Evolutionary conservation across 345 rosid genomes (phyloP), one percentile per base, ranked within the genome.

Genomic region (Bruguiera sexangula): DNA sequence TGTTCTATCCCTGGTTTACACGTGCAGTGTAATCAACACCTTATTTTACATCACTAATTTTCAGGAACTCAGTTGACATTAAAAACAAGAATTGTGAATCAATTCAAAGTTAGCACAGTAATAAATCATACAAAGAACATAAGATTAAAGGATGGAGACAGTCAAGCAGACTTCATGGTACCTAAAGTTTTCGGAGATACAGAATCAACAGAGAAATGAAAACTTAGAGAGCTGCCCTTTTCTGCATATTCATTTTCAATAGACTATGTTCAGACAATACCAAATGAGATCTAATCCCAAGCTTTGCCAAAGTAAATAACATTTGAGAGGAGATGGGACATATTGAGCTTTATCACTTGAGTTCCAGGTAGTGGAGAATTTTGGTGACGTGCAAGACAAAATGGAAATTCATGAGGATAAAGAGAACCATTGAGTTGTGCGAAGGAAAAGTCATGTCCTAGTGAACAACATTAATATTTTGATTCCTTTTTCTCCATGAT

Each of bases 81-180:
- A 54, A 53, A 53, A 22, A 5, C 22, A 21, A 52, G 7, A 51
- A 21, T 13, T 8, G 26, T 4, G 24, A 55, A 51, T 8, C 43
- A 19, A 52, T 10, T 50, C 55, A 26, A 24, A 48, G 37, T 8
- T 48, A 11, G 9, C 27, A 50, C 6, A 21, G 30, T n/a, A 9
- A 2, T 52, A 24, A 50, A 48, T 65, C 68, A 19, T 51, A 36
- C 18, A 19, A 50, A 65, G 37, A 36, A 36, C 39, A 29, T 51
- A 66, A 52, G 46, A 53, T 29, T 52, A 19, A 31, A 6, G 20
- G 69, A 48, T 8, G 19, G 16, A 20, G 24, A 8, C 24, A 30
- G 31, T 65, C 68, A 9, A 52, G 60, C 19, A 3, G 21, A 66
- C 29, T 66, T 66, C 60, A 43, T 66, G n/a, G 21, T 9, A 20